These are phyloP conservation scores for Termitomyces sp. DNA, from an alignment of 768 basidiomycete genomes.

Conservation along the genomic window DNA sequence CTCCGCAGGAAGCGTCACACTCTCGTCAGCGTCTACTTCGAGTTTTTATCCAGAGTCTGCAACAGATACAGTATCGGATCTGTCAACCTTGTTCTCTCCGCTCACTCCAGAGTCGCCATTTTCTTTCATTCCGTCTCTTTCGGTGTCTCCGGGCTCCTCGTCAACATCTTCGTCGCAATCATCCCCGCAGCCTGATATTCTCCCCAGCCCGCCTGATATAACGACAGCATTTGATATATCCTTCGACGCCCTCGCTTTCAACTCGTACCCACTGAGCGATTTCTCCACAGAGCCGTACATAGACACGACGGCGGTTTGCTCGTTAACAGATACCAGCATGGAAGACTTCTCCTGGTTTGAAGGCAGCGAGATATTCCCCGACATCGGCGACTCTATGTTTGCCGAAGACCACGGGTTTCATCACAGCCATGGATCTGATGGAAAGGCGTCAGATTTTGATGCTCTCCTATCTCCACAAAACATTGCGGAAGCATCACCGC, in stretches of 20 bases:
- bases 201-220: conserved; percentile 25
- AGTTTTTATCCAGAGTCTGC: conserved; percentile 9
- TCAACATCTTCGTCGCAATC: conserved; percentile 31
- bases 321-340: conserved; percentile 19
- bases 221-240: conserved; percentile 26
- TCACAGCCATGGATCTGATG: conserved; percentile 12
- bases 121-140: conserved; percentile 4
- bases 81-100: conserved; percentile 4
- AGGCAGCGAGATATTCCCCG: conserved; percentile 28
- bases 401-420: conserved; percentile 16
- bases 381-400: conserved; percentile 14
- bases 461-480: conserved; percentile 6
- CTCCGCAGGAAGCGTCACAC: conserved; percentile 27
- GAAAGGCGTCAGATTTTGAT: conserved; percentile 14
- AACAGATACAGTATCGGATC: conserved; percentile 10
- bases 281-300: conserved; percentile 36
- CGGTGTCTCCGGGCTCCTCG: conserved; percentile 28
- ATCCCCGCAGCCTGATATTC: conserved; percentile 34
- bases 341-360: conserved; percentile 31
- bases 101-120: conserved; percentile 8
- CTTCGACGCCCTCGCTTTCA: conserved; percentile 26
- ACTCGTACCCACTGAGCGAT: conserved; percentile 27
- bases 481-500: conserved; percentile 7
- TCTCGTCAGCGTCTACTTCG: not conserved
- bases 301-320: conserved; percentile 23